Evolutionary conservation across 225 moss, liverwort and hornwort genomes (phyloP), one percentile per base, ranked within the genome.

Genomic region (Bryum argenteum): DNA sequence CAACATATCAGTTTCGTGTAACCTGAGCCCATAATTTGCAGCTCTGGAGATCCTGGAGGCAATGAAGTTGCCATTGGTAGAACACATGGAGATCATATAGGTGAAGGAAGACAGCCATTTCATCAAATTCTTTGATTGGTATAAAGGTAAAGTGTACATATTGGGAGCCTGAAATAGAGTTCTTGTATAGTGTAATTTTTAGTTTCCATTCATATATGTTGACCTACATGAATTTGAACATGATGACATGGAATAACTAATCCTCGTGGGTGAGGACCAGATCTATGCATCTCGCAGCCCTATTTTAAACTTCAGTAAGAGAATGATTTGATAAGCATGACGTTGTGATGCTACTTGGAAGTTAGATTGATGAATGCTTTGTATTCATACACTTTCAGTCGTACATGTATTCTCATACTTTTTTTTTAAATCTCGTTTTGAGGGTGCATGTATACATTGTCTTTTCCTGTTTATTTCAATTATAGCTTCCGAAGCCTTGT

Each of bases 41-140:
- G 93, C 89, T 71, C 72, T 95, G 75, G 74, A 83, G 54, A 95
- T 93, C 58, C 70, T 93, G 78, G 86, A 78, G 22, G 83, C 88
- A 57, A 82, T 78, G 82, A 67, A 75, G 12, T 57, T 82, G 67
- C 43, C 63, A 3, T 39, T 78, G 51, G 71, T 58, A 56, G 78
- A 82, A 71, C 78, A 78, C 20, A 67, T 78, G 58, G 78, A 82
- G 71, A 62, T 78, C 50, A 58, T 78, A 24, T 78, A 58, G 22
- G 9, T 23, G 12, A 61, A 51, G 43, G 41, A 66, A 39, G 40
- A 18, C 23, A 38, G 15, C 54, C 24, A 39, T 69, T 56, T 20
- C 40, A 26, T 58, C 61, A 39, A 26, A 15, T 45, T 24, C 37
- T 16, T n/a, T 44, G 63, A 66, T 10, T 71, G 38, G 56, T 56